Percentiles rank a stretch among this genome's conserved stretches.
phyloP scores from a whole-genome alignment of 805 yeast species.

The Cyberlindnera lachancei region DNA sequence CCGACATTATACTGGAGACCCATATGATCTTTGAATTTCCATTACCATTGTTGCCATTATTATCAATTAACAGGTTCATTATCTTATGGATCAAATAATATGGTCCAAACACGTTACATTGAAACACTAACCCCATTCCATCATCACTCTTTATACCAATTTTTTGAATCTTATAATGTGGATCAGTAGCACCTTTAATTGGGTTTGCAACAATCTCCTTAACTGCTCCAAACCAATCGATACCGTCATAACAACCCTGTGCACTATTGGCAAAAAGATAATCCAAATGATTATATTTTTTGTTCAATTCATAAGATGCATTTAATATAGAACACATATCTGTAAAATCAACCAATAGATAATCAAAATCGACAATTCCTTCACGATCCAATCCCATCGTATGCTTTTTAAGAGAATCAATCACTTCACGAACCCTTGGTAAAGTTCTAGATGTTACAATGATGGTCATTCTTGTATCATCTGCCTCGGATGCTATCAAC shows the following conservation, averaged over 20 bases:
- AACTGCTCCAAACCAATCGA: constrained; percentile 77
- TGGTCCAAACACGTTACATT: constrained; percentile 96
- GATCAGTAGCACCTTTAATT: constrained; percentile 77
- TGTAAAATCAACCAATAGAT: constrained; percentile 80
- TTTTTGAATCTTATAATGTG: constrained; percentile 77
- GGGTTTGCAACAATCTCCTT: constrained; percentile 63
- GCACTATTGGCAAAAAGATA: constrained; percentile 84
- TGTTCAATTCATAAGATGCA: constrained; percentile 63
- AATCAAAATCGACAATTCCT: constrained; percentile 75
- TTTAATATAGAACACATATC: constrained; percentile 78
- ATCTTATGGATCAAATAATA: constrained; percentile 73
- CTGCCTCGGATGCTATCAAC: constrained; percentile 53
- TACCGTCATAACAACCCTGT: constrained; percentile 79
- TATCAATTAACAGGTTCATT: constrained; percentile 46
- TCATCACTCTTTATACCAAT: constrained; percentile 72
- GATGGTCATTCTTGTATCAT: constrained; percentile 54
- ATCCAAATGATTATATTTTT: constrained; percentile 61
- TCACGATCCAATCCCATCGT: constrained; percentile 34
- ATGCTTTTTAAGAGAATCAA: constrained; percentile 46
- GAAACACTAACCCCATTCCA: constrained; percentile 81
- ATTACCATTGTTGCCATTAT: no score
- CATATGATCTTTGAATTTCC: constrained; percentile 67
- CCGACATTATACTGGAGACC: constrained; percentile 81
- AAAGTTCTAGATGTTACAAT: constrained; percentile 87
- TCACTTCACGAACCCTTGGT: constrained; percentile 74